Percentiles rank a stretch among this genome's conserved stretches.
phyloP scores from a whole-genome alignment of 2,329 filamentous ascomycete species.

The Xylaria sp. region DNA sequence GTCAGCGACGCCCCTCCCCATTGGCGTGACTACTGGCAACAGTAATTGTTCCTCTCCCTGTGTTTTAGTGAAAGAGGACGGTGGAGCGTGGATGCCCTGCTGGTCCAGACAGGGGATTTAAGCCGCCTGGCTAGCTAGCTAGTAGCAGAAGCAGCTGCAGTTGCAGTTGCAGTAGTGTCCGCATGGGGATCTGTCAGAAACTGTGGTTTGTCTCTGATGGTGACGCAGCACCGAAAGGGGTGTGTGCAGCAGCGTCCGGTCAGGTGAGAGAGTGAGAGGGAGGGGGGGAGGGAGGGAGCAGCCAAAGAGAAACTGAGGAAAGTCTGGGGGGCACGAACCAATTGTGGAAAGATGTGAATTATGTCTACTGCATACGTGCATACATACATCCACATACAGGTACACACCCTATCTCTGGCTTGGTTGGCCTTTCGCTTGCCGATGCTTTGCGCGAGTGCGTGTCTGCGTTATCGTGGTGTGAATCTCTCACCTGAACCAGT shows the following conservation, averaged over 20 bases:
- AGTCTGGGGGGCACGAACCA: conserved; percentile 31
- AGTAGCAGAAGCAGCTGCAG: conserved; percentile 12
- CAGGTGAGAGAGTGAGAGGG: conserved; percentile 26
- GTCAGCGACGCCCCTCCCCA: not conserved
- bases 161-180: conserved; percentile 7
- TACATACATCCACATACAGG: not conserved
- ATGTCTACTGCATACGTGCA: conserved; percentile 3
- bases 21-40: not conserved
- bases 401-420: not conserved
- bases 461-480: conserved; percentile 11
- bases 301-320: conserved; percentile 7
- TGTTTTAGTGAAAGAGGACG: not conserved
- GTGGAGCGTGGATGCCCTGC: not conserved
- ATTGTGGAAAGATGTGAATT: conserved; percentile 19
- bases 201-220: conserved; percentile 32
- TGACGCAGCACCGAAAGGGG: conserved; percentile 26
- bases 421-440: not conserved
- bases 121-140: conserved; percentile 11
- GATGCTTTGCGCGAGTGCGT: conserved; percentile 2
- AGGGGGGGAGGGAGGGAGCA: conserved; percentile 10
- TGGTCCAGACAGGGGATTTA: not conserved
- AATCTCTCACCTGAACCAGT: conserved; percentile 13
- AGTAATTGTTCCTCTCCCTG: not conserved
- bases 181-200: conserved; percentile 35
- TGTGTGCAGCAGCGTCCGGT: conserved; percentile 32